phyloP scores from a whole-genome alignment of 306 rosid species.

The Cyamopsis tetragonoloba region DNA sequence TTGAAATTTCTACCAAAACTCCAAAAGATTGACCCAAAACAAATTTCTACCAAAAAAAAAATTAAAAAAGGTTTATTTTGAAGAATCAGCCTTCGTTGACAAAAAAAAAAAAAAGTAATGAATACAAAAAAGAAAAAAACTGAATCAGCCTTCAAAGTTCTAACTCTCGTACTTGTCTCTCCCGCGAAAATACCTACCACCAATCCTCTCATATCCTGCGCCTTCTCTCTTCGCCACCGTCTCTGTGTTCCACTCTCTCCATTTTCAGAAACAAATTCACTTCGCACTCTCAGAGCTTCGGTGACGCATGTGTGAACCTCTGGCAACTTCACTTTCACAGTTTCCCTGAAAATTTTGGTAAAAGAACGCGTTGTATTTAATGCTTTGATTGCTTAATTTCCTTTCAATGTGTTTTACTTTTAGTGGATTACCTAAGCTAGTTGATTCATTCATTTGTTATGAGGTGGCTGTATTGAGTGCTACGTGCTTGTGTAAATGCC shows the following conservation, averaged over 20 bases:
- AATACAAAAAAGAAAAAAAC: too few relatives aligned
- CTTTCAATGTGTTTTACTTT: background rate
- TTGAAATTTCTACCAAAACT: too few relatives aligned
- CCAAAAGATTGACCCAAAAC: too few relatives aligned
- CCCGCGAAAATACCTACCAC: conserved; percentile 33
- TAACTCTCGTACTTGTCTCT: background rate
- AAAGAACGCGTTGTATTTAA: too few relatives aligned
- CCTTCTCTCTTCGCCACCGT: background rate
- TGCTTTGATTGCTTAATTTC: background rate
- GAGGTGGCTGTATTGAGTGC: background rate
- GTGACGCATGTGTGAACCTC: conserved; percentile 27
- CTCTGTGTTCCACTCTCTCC: background rate
- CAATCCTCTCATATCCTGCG: background rate
- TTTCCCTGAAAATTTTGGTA: too few relatives aligned
- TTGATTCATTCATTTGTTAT: background rate
- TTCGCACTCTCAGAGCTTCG: background rate
- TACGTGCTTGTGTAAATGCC: conserved; percentile 11
- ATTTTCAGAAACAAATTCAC: background rate
- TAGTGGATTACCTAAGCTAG: background rate
- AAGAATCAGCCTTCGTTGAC: too few relatives aligned
- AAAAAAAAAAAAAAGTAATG: too few relatives aligned
- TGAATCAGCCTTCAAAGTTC: too few relatives aligned
- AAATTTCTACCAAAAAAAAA: too few relatives aligned
- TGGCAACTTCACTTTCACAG: background rate
- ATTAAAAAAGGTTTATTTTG: too few relatives aligned